These are phyloP conservation scores for Pleurotus tuber-regium DNA, from an alignment of 768 basidiomycete species.

Conservation along the genomic window DNA sequence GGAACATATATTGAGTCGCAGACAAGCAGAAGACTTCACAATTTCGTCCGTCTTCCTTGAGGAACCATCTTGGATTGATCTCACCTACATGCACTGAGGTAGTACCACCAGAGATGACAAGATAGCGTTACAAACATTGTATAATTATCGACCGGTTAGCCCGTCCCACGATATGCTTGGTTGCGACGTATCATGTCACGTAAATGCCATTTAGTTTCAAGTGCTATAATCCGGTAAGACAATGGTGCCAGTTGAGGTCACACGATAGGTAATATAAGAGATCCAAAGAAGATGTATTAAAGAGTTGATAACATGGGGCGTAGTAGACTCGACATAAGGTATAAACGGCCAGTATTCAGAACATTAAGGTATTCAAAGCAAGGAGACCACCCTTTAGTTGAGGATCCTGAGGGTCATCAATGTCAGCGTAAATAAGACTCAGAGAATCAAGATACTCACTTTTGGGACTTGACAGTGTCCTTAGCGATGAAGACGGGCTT, in stretches of 20 bases:
- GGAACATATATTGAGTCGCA: slow-evolving; percentile 43
- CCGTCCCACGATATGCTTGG: too few species aligned
- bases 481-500: slow-evolving; percentile 7
- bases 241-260: background rate
- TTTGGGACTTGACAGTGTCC: slow-evolving; percentile 6
- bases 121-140: background rate
- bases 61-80: slow-evolving; percentile 56
- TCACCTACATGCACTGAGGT: slow-evolving; percentile 26
- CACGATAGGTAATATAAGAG: background rate
- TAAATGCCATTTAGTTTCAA: too few species aligned
- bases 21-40: slow-evolving; percentile 40
- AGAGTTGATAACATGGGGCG: background rate
- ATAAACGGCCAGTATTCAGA: background rate
- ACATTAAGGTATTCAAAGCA: background rate
- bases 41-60: slow-evolving; percentile 51
- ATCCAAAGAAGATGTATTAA: background rate
- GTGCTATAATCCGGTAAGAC: too few species aligned
- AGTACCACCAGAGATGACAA: background rate
- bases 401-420: slow-evolving; percentile 1
- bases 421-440: background rate
- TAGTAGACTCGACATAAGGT: background rate
- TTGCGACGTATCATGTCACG: too few species aligned
- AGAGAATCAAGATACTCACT: background rate
- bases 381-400: slow-evolving; percentile 1
- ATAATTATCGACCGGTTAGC: background rate